phyloP scores from a whole-genome alignment of 345 rosid species.

The Mallotus nudiflorus region DNA sequence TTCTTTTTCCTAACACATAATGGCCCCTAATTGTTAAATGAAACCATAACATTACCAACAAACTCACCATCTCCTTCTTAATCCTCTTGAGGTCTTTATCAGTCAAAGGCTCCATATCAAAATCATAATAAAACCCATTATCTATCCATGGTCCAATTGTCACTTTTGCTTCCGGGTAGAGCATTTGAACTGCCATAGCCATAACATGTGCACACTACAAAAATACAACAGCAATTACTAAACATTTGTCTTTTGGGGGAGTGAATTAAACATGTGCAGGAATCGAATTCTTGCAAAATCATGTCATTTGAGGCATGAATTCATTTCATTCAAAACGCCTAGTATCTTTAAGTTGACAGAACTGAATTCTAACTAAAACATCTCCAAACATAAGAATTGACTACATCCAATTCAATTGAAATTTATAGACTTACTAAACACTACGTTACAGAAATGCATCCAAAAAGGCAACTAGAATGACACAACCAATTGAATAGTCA shows the following conservation, averaged over 20 bases:
- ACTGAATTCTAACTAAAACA: too few species aligned
- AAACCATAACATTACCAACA: constrained; percentile 5
- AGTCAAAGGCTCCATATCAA: constrained; percentile 86
- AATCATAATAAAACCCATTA: constrained; percentile 89
- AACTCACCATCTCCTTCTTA: constrained; percentile 95
- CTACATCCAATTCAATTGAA: too few species aligned
- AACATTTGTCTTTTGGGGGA: too few species aligned
- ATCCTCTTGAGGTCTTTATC: constrained; percentile 87
- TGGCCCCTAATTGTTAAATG: background rate
- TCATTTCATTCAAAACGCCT: too few species aligned
- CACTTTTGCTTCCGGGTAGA: constrained; percentile 88
- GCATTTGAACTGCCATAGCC: constrained; percentile 99
- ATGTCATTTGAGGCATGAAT: too few species aligned
- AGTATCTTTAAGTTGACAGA: too few species aligned
- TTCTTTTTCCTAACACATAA: constrained; percentile 21
- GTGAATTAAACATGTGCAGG: too few species aligned
- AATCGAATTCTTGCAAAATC: too few species aligned
- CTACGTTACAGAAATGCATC: background rate
- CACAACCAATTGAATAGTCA: too few species aligned
- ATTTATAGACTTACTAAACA: too few species aligned
- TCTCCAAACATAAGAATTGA: too few species aligned
- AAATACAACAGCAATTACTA: background rate
- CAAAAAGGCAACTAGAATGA: background rate
- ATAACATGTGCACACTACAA: constrained; percentile 95
- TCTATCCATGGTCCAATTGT: constrained; percentile 98